Evolutionary conservation across 1,284 basidiomycete species (phyloP).

Genomic region (Afroboletus lepidellus): DNA sequence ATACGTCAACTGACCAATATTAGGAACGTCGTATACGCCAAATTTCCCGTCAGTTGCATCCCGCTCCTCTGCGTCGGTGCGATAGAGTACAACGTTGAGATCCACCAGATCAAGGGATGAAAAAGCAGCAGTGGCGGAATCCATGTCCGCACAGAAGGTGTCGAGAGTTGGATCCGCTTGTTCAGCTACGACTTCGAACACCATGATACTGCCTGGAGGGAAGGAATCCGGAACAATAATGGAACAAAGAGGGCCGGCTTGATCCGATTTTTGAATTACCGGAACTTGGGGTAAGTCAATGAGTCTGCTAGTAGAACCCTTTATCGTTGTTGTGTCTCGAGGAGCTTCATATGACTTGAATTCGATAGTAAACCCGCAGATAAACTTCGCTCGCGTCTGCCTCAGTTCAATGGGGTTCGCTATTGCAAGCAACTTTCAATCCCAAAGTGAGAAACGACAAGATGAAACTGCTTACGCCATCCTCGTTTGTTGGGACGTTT

Average conservation of each 20-base stretch:
- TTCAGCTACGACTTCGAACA: slow-evolving; percentile 83
- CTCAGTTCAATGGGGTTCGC: slow-evolving; percentile 83
- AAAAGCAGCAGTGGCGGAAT: slow-evolving; percentile 72
- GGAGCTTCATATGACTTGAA: slow-evolving; percentile 62
- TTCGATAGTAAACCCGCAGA: slow-evolving; percentile 75
- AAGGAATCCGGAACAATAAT: slow-evolving; percentile 83
- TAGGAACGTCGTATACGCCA: slow-evolving; percentile 80
- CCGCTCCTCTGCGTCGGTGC: slow-evolving; percentile 86
- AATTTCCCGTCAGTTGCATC: slow-evolving; percentile 76
- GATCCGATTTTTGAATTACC: slow-evolving; percentile 57
- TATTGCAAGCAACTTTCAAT: slow-evolving; percentile 31
- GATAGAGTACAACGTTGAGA: slow-evolving; percentile 80
- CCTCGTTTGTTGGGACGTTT: slow-evolving; percentile 81
- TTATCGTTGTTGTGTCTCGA: slow-evolving; percentile 57
- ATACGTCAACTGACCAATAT: slow-evolving; percentile 73
- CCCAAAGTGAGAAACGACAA: background rate
- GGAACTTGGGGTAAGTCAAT: slow-evolving; percentile 58
- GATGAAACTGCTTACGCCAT: slow-evolving; percentile 47
- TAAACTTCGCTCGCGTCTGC: slow-evolving; percentile 74
- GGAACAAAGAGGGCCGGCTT: slow-evolving; percentile 71
- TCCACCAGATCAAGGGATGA: slow-evolving; percentile 79
- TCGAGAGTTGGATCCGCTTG: slow-evolving; percentile 69
- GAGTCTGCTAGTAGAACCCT: slow-evolving; percentile 73
- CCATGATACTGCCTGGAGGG: slow-evolving; percentile 88
- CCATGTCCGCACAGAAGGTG: slow-evolving; percentile 61